Evolutionary conservation across 1,284 basidiomycete genomes (phyloP).

Genomic region (Grifola frondosa): DNA sequence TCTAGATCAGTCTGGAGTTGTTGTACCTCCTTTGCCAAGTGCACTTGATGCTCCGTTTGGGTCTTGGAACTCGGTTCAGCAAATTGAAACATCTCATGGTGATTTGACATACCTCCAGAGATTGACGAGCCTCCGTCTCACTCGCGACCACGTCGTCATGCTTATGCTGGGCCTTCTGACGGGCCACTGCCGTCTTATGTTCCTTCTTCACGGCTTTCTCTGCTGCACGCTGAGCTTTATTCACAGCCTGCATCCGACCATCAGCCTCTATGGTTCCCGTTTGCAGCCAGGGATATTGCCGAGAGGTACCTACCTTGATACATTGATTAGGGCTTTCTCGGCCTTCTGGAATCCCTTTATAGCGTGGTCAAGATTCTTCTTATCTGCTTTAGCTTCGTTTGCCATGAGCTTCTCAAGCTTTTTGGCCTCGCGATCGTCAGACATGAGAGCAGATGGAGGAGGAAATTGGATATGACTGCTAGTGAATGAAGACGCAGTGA

Average conservation of each 20-base stretch:
- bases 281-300: too few relatives aligned
- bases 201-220: conserved; percentile 13
- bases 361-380: conserved; percentile 15
- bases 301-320: conserved; percentile 6
- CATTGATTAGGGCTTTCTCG: conserved; percentile 18
- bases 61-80: neutral
- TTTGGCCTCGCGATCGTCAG: conserved; percentile 12
- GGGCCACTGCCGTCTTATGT: conserved; percentile 9
- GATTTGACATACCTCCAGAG: conserved; percentile 8
- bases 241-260: conserved; percentile 2
- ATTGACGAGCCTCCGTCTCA: conserved; percentile 9
- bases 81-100: neutral
- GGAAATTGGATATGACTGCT: too few relatives aligned
- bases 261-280: too few relatives aligned
- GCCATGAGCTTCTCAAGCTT: conserved; percentile 19
- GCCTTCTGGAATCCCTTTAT: conserved; percentile 16
- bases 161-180: conserved; percentile 13
- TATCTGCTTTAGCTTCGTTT: conserved; percentile 14
- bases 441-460: conserved; percentile 1
- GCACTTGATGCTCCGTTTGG: conserved; percentile 1
- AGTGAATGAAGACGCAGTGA: too few relatives aligned
- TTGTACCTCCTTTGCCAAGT: conserved; percentile 9
- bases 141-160: conserved; percentile 7
- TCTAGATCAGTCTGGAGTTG: conserved; percentile 12
- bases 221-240: conserved; percentile 13